These are phyloP conservation scores for Chloromonas sp. DNA, from an alignment of 163 green algal species.

Conservation along the genomic window DNA sequence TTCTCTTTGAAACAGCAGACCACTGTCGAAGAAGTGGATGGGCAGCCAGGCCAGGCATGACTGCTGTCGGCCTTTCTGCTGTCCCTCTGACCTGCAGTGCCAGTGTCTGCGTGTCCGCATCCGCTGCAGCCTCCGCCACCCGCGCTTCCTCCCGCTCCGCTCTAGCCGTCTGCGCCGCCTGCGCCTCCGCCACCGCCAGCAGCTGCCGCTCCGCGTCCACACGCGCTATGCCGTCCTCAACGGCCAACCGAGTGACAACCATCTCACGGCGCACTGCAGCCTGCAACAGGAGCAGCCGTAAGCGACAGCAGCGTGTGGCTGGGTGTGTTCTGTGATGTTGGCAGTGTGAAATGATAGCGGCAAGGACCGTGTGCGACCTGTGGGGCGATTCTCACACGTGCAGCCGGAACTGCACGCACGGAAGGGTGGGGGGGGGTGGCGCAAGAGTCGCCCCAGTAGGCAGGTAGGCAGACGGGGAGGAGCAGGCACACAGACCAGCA, in stretches of 20 bases:
- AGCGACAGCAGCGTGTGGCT: no score
- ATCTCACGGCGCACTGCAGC: conserved; percentile 18
- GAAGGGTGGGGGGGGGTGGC: no score
- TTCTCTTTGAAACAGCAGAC: not conserved
- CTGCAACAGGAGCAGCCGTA: not conserved
- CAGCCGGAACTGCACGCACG: no score
- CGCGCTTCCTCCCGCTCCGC: conserved; percentile 27
- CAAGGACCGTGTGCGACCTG: no score
- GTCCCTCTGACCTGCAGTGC: conserved; percentile 14
- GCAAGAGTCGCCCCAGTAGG: no score
- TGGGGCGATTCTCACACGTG: no score
- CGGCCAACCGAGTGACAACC: conserved; percentile 14
- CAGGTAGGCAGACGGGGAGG: no score
- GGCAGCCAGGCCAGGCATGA: not conserved
- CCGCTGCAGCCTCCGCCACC: conserved; percentile 12
- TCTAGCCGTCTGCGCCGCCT: conserved; percentile 29
- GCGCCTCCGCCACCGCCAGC: conserved; percentile 41
- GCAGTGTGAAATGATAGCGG: no score
- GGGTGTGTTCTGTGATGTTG: no score
- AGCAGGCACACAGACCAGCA: no score
- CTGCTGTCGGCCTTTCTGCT: not conserved
- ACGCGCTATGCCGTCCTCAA: conserved; percentile 32
- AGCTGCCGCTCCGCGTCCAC: conserved; percentile 36
- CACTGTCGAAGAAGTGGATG: not conserved
- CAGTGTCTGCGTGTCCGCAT: conserved; percentile 25